Percentiles rank a stretch among this genome's conserved stretches.
These are phyloP conservation scores for Globisporangium parvum DNA, from an alignment of 352 stramenopile genomes.

Conservation along the genomic window DNA sequence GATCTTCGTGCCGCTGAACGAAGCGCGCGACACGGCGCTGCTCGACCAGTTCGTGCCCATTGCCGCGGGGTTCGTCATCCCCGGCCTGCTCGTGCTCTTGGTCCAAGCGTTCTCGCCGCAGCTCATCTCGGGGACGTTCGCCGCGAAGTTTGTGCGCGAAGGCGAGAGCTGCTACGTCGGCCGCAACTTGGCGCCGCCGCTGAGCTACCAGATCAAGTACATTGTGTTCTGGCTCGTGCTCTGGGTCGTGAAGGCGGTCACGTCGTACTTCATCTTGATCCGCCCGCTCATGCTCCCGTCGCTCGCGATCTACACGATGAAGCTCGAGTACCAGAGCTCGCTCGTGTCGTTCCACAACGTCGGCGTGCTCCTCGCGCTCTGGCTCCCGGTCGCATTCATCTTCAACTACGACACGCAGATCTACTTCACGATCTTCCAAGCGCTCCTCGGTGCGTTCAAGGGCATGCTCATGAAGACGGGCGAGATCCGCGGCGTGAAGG, in stretches of 20 bases:
- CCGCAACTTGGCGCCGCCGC: constrained; percentile 52
- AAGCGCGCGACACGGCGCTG: constrained; percentile 36
- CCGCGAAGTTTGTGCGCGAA: constrained; percentile 67
- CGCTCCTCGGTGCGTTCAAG: constrained; percentile 52
- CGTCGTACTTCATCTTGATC: constrained; percentile 66
- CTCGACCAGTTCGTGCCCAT: constrained; percentile 38
- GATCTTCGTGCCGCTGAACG: constrained; percentile 53
- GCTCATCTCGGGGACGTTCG: constrained; percentile 44
- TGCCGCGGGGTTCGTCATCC: constrained; percentile 38
- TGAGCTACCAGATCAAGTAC: constrained; percentile 60
- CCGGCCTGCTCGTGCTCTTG: constrained; percentile 44
- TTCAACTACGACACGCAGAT: constrained; percentile 82
- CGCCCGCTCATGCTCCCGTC: constrained; percentile 60
- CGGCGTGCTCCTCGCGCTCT: constrained; percentile 57
- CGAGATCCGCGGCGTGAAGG: constrained; percentile 58
- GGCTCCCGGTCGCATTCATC: constrained; percentile 60
- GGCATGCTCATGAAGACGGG: constrained; percentile 72
- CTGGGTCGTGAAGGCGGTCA: constrained; percentile 43
- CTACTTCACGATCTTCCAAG: constrained; percentile 77
- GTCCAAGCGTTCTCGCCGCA: constrained; percentile 47
- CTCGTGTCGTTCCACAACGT: constrained; percentile 74
- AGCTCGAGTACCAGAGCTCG: constrained; percentile 58
- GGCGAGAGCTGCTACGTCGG: constrained; percentile 68
- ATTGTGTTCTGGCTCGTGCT: constrained; percentile 56
- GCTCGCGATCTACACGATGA: constrained; percentile 68